phyloP scores from a whole-genome alignment of 1,284 basidiomycete genomes.

The Pseudozyma hubeiensis region DNA sequence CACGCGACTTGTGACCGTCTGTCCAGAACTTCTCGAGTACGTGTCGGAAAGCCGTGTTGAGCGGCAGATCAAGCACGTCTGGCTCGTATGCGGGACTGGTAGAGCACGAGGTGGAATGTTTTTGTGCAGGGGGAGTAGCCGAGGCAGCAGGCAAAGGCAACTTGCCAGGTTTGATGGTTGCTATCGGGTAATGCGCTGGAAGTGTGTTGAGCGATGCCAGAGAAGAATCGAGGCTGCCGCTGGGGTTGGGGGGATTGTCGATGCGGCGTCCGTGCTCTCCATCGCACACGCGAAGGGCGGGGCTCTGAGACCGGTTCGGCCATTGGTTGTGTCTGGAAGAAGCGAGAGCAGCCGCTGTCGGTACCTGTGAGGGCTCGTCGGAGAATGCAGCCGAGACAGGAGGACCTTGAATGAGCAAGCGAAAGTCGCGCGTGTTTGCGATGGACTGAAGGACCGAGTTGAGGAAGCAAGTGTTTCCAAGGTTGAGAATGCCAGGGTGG shows the following conservation, averaged over 20 bases:
- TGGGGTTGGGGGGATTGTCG: constrained; percentile 22
- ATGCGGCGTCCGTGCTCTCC: constrained; percentile 49
- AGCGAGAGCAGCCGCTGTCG: not conserved
- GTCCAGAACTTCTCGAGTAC: constrained; percentile 59
- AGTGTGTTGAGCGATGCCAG: constrained; percentile 31
- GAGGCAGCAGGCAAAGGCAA: constrained; percentile 7
- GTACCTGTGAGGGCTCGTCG: constrained; percentile 8
- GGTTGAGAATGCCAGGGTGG: constrained; percentile 79
- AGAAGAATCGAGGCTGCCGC: constrained; percentile 29
- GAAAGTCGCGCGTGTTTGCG: constrained; percentile 75
- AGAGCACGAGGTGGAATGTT: not conserved
- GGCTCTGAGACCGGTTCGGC: constrained; percentile 47
- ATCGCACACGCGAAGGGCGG: constrained; percentile 52
- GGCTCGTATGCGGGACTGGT: constrained; percentile 24
- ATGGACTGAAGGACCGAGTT: constrained; percentile 85
- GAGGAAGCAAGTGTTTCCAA: constrained; percentile 93
- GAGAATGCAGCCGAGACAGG: constrained; percentile 6
- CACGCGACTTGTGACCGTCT: constrained; percentile 26
- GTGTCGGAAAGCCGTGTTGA: constrained; percentile 59
- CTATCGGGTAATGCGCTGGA: constrained; percentile 25
- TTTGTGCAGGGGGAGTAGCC: constrained; percentile 1
- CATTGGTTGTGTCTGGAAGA: constrained; percentile 28
- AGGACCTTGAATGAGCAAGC: constrained; percentile 73
- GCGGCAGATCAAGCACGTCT: constrained; percentile 43
- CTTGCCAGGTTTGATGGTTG: constrained; percentile 38